These are phyloP conservation scores for Dactylorhiza incarnata DNA, from an alignment of 106 monocot species.

Conservation along the genomic window DNA sequence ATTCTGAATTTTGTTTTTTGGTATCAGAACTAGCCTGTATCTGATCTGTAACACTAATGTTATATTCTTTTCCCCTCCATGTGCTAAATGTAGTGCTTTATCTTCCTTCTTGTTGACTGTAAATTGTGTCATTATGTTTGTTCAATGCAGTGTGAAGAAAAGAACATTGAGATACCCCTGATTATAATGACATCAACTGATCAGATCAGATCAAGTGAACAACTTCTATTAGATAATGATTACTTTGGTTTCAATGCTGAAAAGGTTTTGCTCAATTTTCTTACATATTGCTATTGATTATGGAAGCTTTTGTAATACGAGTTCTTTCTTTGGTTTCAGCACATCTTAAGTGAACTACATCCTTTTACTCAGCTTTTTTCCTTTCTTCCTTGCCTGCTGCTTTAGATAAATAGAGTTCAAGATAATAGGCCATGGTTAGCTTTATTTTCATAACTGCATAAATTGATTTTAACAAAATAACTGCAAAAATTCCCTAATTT, in stretches of 20 bases:
- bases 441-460: neutral
- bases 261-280: neutral
- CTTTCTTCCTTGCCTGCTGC: neutral
- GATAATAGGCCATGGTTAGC: too few relatives aligned
- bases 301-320: neutral
- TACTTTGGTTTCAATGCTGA: constrained; percentile 8
- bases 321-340: neutral
- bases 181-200: constrained; percentile 1
- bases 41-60: neutral
- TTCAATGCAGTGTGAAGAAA: constrained; percentile 8
- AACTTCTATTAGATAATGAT: constrained; percentile 4
- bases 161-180: constrained; percentile 1
- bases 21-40: neutral
- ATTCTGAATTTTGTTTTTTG: neutral
- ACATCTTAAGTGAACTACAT: neutral
- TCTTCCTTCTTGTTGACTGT: neutral
- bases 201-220: neutral
- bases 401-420: too few relatives aligned
- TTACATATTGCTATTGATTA: neutral
- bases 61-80: neutral
- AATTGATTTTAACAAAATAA: neutral
- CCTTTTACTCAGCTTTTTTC: neutral
- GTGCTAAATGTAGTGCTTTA: neutral
- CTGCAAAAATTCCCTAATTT: too few relatives aligned
- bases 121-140: neutral